A percentile compares a stretch with the other conserved stretches of the same genome.
These are phyloP conservation scores for Ciborinia camelliae DNA, from an alignment of 2,329 filamentous ascomycete species.

Conservation along the genomic window DNA sequence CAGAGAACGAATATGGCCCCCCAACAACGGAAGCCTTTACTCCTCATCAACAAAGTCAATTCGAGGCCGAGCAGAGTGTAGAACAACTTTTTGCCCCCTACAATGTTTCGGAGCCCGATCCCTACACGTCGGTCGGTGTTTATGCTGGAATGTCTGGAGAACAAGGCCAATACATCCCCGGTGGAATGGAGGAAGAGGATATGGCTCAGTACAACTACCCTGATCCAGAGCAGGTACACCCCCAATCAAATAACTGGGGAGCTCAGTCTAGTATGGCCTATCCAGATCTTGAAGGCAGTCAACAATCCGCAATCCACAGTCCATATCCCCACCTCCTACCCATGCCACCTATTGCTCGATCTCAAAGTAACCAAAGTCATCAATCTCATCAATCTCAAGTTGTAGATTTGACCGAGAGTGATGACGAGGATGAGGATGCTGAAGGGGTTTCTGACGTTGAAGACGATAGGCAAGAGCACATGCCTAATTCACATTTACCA, in stretches of 20 bases:
- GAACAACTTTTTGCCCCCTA: not conserved
- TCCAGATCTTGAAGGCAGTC: slow-evolving; percentile 22
- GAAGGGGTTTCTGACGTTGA: slow-evolving; percentile 21
- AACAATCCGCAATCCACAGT: not conserved
- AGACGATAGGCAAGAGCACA: slow-evolving; percentile 30
- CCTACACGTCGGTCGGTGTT: not conserved
- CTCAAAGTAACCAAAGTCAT: slow-evolving; percentile 29
- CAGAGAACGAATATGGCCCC: not conserved
- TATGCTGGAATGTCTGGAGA: not conserved
- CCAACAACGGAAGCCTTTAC: not conserved
- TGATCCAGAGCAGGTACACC: slow-evolving; percentile 18
- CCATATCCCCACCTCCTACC: slow-evolving; percentile 15
- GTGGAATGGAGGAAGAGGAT: not conserved
- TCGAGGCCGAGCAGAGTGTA: not conserved
- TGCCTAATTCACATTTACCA: not conserved
- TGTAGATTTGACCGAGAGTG: slow-evolving; percentile 32
- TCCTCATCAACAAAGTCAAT: not conserved
- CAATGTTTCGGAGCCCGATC: not conserved
- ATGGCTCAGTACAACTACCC: slow-evolving; percentile 13
- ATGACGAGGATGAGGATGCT: slow-evolving; percentile 23
- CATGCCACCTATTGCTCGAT: slow-evolving; percentile 28
- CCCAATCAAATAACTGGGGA: slow-evolving; percentile 6
- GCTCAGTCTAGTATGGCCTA: slow-evolving; percentile 22
- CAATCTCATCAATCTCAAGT: slow-evolving; percentile 22
- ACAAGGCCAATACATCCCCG: not conserved